These are phyloP conservation scores for Podospora appendiculata DNA, from an alignment of 495 filamentous ascomycete species.

Conservation along the genomic window DNA sequence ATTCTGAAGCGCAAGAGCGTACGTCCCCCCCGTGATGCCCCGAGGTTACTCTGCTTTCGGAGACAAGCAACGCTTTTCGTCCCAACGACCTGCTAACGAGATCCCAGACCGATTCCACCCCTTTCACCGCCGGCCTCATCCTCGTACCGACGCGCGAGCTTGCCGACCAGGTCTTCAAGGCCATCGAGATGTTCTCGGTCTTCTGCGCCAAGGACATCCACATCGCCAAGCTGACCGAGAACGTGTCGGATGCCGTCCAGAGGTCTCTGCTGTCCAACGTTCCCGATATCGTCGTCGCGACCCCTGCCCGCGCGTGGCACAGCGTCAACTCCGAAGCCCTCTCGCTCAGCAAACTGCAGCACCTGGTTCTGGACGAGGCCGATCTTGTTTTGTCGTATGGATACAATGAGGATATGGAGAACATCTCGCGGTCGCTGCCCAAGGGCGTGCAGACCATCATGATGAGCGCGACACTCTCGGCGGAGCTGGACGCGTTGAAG, in stretches of 20 bases:
- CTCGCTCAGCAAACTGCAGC: constrained; percentile 58
- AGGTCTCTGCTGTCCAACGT: constrained; percentile 76
- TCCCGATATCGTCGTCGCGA: constrained; percentile 85
- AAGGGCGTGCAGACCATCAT: constrained; percentile 83
- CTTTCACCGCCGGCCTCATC: constrained; percentile 58
- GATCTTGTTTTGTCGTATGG: constrained; percentile 93
- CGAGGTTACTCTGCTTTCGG: not conserved
- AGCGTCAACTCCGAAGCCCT: constrained; percentile 65
- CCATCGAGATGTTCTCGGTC: constrained; percentile 59
- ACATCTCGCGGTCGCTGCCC: constrained; percentile 65
- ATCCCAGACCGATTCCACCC: constrained; percentile 24
- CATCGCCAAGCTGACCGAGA: constrained; percentile 77
- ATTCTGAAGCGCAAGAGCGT: constrained; percentile 73
- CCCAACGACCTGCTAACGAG: not conserved
- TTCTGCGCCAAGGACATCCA: constrained; percentile 82
- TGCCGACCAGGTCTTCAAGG: constrained; percentile 78
- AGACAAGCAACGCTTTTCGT: not conserved
- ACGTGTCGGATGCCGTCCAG: constrained; percentile 80
- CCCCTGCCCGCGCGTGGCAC: constrained; percentile 66
- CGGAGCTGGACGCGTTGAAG: constrained; percentile 80
- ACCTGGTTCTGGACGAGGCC: constrained; percentile 90
- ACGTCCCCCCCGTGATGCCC: constrained; percentile 14
- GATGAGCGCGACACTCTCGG: constrained; percentile 85
- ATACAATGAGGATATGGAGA: constrained; percentile 82
- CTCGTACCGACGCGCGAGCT: constrained; percentile 93